Evolutionary conservation across 257 asterid species (phyloP), one percentile per base, ranked within the genome.

Genomic region (Penstemon newberryi): DNA sequence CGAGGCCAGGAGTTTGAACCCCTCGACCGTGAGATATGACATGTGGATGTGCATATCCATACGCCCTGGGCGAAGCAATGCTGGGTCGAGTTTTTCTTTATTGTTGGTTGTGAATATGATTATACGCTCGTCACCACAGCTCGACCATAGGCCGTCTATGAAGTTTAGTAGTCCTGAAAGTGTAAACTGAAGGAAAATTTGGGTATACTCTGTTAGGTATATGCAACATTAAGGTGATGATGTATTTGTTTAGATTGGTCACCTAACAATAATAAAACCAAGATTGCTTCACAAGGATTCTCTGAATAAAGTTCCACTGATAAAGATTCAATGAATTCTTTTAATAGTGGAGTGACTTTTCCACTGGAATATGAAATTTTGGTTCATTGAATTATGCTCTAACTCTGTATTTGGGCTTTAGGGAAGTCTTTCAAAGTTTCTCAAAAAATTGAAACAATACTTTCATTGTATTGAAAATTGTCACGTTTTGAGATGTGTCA

Each of bases 71-170:
- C 96, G 86, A 56, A 90, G 72, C 82, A 91, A 60, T 6, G 96
- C 97, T 0, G 96, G 95, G 53, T 88, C 95, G 9, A 90, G 85
- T 64, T 75, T 86, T 15, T 85, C 92, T 64, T 60, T 88, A 88
- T 90, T 63, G 81, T 90, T 90, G 8, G 96, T 88, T 0, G 96
- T 88, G 86, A 90, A 82, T 13, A 86, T 58, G 65, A 88, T 83
- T 66, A 90, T 83, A 3, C 92, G 73, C 63, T 90, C 94, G 46
- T 88, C 97, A 0, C 90, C 95, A 8, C 96, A 83, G 66, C 97
- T 86, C 5, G 97, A 90, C 96, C 97, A 90, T 0, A 86, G 81
- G 4, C 96, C 97, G 56, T 90, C 96, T 3, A 90, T 86, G 83
- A 90, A 88, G 79, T 90, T 90, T 63, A 90, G 15, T 7, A 90